Evolutionary conservation across 495 filamentous ascomycete species (phyloP).

Genomic region (Schizothecium vesticola): DNA sequence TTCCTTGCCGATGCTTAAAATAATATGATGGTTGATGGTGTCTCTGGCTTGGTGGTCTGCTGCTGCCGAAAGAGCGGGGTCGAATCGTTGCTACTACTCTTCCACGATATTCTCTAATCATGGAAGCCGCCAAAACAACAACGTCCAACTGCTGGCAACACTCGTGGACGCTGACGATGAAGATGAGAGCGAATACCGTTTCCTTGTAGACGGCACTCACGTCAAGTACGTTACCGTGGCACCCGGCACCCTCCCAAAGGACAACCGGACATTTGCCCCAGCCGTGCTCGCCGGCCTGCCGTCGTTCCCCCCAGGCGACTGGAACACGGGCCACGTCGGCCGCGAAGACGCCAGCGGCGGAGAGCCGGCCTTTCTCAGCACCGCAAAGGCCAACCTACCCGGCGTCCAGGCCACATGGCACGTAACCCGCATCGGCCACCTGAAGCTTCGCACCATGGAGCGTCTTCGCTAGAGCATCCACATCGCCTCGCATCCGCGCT

Average conservation of each 20-base stretch:
- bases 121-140: not conserved
- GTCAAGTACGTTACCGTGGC: too few relatives aligned
- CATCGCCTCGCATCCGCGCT: constrained; percentile 15
- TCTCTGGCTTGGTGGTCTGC: too few relatives aligned
- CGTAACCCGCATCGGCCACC: constrained; percentile 15
- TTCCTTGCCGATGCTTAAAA: too few relatives aligned
- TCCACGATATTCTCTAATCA: too few relatives aligned
- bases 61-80: too few relatives aligned
- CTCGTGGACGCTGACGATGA: constrained; percentile 9
- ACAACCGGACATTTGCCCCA: constrained; percentile 13
- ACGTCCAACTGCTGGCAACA: constrained; percentile 15
- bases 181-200: constrained; percentile 13
- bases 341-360: constrained; percentile 8
- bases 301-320: constrained; percentile 22
- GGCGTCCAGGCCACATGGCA: constrained; percentile 23
- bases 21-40: too few relatives aligned
- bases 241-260: too few relatives aligned
- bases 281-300: constrained; percentile 15
- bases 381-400: constrained; percentile 1
- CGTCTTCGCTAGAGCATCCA: constrained; percentile 14
- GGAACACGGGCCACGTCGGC: constrained; percentile 23
- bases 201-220: constrained; percentile 8
- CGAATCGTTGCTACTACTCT: too few relatives aligned
- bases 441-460: constrained; percentile 13
- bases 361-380: constrained; percentile 9